Evolutionary conservation across 2,329 filamentous ascomycete genomes (phyloP), one percentile per base, ranked within the genome.

Genomic region (Colletotrichum euphorbiae): DNA sequence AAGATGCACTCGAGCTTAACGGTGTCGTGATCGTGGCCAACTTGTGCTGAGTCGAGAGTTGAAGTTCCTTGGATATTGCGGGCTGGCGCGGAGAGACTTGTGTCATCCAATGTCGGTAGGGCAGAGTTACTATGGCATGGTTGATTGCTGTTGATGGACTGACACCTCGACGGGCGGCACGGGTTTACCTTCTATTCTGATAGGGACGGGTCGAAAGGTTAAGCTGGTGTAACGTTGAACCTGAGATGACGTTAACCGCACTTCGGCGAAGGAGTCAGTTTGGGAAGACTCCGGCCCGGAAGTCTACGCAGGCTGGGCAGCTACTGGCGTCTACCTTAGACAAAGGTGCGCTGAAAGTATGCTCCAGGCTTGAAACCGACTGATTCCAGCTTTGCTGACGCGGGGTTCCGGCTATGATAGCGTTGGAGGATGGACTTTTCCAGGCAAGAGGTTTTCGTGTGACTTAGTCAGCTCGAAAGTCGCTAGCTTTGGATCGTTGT

Each of bases 101-200:
- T 46, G 58, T 61, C 58, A 61, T 61, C 45, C 46, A 52, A 61
- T 61, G 48, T 52, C 46, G 58, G n/a, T 61, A 61, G 58, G 46
- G 46, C 36, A 51, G 36, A 43, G 8, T 40, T 45, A 17, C 48
- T n/a, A 28, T 52, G 51, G 42, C 46, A 52, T 61, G 13, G 45
- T 61, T 61, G 42, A n/a, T 0, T 24, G 6, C 17, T 13, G 6
- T 21, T 21, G 19, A 15, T 60, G 8, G 24, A 31, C 17, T 52
- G 58, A 61, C 33, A 45, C 58, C 19, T 24, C 21, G 36, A 59
- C 24, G n/a, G 36, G 58, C 48, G 58, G 46, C 46, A 33, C 36
- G 58, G 38, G n/a, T 52, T 52, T 19, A 46, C 46, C 21, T 52
- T 21, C 15, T 19, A 11, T 42, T 52, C 42, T 19, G 56, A 48